Percentiles rank a stretch among this genome's conserved stretches.
Evolutionary conservation across 768 basidiomycete genomes (phyloP).

Genomic region (Hydnum rufescens): DNA sequence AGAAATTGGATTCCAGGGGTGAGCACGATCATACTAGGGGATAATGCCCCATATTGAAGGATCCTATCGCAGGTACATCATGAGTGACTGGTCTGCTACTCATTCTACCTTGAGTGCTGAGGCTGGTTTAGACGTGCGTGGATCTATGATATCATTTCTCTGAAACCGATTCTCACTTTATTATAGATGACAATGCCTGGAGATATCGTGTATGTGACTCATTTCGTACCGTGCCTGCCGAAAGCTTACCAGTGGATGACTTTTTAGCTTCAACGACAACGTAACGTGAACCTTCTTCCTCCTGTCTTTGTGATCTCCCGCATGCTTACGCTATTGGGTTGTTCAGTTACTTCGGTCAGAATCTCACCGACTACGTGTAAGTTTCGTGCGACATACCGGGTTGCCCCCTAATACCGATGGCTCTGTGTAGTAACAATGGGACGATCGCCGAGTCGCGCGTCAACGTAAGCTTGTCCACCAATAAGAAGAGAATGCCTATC

Average conservation of each 20-base stretch:
- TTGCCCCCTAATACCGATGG: not conserved
- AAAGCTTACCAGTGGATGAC: not conserved
- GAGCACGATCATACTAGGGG: conserved; percentile 8
- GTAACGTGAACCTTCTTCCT: too few species aligned
- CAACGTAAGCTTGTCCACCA: conserved; percentile 8
- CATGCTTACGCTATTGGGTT: too few species aligned
- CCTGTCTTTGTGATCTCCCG: too few species aligned
- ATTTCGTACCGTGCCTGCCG: not conserved
- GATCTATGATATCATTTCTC: not conserved
- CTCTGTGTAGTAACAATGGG: conserved; percentile 27
- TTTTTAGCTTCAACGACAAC: not conserved
- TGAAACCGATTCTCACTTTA: not conserved
- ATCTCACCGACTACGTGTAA: conserved; percentile 41
- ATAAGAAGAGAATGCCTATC: too few species aligned
- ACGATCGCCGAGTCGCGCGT: conserved; percentile 41
- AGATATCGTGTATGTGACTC: conserved; percentile 15
- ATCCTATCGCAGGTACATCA: conserved; percentile 25
- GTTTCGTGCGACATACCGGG: not conserved
- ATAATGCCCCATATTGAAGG: not conserved
- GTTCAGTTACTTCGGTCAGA: conserved; percentile 17
- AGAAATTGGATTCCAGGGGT: conserved; percentile 62
- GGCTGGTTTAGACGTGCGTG: conserved; percentile 4
- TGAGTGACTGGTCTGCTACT: conserved; percentile 58
- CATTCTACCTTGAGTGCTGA: conserved; percentile 17
- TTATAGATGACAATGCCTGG: conserved; percentile 18